Evolutionary conservation across 768 basidiomycete species (phyloP), one percentile per base, ranked within the genome.

Genomic region (Tylopilus balloui): DNA sequence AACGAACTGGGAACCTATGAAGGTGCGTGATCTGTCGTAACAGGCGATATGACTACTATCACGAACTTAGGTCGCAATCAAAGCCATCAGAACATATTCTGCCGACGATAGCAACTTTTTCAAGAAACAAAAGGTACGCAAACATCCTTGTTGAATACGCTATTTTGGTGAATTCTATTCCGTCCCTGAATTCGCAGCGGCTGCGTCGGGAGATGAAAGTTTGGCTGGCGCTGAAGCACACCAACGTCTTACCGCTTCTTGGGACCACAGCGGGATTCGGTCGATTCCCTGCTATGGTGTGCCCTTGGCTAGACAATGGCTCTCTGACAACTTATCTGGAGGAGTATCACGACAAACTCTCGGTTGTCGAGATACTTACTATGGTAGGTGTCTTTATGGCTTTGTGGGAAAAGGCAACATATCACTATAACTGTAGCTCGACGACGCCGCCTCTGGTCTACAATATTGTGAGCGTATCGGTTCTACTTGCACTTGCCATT

Each of bases 161-260:
- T n/a, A n/a, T n/a, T 4, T 15, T 15, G 15, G 3, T n/a, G 14
- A 6, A 1, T 15, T 1, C n/a, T 32, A 23, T 45, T 23, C 31
- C 10, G 21, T 31, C 21, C 8, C 23, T n/a, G 2, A 35, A 31
- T n/a, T n/a, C 34, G 27, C 19, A 67, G 67, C 46, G 60, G 32
- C 52, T 68, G n/a, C 53, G 45, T n/a, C 52, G 65, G 24, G 66
- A 68, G 35, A 55, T 68, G 28, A 55, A 46, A 25, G 49, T 65
- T 15, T 68, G 67, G 67, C 52, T 56, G 36, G 15, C 32, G 12
- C 44, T 68, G 12, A 21, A 51, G 3, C 65, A 68, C 35, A 21
- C 40, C 13, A 65, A 68, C 40, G 49, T 69, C 4, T 15, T 56
- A n/a, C 54, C 47, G 9, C 45, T 56, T 9, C 36, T 55, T 17